Evolutionary conservation across 352 stramenopile species (phyloP).

Genomic region (Globisporangium iwayamae): DNA sequence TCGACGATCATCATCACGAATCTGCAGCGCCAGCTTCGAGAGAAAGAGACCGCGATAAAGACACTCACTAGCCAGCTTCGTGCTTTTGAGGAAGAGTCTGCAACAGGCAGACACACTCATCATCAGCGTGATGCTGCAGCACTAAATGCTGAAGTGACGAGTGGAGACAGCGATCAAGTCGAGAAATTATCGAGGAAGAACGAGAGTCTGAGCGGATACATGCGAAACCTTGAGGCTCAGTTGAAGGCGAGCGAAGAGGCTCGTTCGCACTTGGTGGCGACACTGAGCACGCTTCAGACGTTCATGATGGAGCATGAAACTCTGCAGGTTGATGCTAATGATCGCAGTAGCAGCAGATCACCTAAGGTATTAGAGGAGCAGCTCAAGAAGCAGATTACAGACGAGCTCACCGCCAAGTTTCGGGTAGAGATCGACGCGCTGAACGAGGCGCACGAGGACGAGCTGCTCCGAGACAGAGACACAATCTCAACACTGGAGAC

Average conservation of each 20-base stretch:
- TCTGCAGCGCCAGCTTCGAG: slow-evolving; percentile 26
- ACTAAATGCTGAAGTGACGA: neutral
- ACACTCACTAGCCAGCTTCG: slow-evolving; percentile 6
- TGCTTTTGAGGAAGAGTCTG: neutral
- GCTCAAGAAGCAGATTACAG: neutral
- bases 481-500: slow-evolving; percentile 24
- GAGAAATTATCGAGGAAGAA: slow-evolving; percentile 6
- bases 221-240: slow-evolving; percentile 41
- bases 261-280: slow-evolving; percentile 53
- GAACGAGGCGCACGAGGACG: slow-evolving; percentile 7
- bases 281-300: slow-evolving; percentile 43
- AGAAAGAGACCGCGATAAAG: slow-evolving; percentile 15
- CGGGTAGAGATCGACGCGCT: slow-evolving; percentile 11
- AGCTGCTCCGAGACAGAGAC: slow-evolving; percentile 11
- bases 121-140: neutral
- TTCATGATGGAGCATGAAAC: slow-evolving; percentile 4
- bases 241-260: slow-evolving; percentile 68
- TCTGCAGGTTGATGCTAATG: neutral
- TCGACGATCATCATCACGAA: slow-evolving; percentile 36
- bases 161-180: neutral
- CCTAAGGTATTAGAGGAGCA: slow-evolving; percentile 1
- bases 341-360: neutral
- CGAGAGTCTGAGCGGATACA: slow-evolving; percentile 14
- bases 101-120: neutral
- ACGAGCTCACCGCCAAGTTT: slow-evolving; percentile 13